These are phyloP conservation scores for Antitrichia curtipendula DNA, from an alignment of 225 moss, liverwort and hornwort genomes.

Conservation along the genomic window DNA sequence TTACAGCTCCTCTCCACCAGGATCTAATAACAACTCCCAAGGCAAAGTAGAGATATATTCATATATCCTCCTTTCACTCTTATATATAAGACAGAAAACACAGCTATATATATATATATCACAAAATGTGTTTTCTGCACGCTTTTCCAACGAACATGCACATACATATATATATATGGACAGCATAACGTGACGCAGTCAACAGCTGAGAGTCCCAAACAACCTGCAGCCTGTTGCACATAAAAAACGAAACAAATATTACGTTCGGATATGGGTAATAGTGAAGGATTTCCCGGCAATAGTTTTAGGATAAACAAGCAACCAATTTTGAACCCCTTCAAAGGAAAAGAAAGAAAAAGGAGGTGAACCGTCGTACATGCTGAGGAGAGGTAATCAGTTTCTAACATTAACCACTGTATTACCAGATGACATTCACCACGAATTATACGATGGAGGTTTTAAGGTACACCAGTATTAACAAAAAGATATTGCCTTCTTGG, in stretches of 20 bases:
- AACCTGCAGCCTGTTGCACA: slow-evolving; percentile 24
- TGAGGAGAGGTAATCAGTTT: neutral
- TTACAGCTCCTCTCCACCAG: slow-evolving; percentile 15
- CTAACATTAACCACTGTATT: neutral
- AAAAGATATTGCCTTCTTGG: neutral
- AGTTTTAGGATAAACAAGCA: neutral
- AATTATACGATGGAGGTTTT: neutral
- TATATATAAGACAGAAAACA: slow-evolving; percentile 17
- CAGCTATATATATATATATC: neutral
- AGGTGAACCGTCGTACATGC: neutral
- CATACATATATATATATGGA: neutral
- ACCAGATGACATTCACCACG: neutral
- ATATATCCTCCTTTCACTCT: slow-evolving; percentile 6
- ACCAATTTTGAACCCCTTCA: neutral
- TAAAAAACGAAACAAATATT: neutral
- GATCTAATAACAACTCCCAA: slow-evolving; percentile 27
- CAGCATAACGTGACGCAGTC: neutral
- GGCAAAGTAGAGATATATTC: neutral
- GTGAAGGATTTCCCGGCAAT: too few relatives aligned
- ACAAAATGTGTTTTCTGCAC: slow-evolving; percentile 5
- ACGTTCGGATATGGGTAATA: neutral
- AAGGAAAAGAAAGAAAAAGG: too few relatives aligned
- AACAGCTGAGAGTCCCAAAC: slow-evolving; percentile 29
- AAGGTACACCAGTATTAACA: neutral
- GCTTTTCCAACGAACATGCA: neutral